Evolutionary conservation across 2,329 filamentous ascomycete species (phyloP).

Genomic region (Elsinoe necatrix): DNA sequence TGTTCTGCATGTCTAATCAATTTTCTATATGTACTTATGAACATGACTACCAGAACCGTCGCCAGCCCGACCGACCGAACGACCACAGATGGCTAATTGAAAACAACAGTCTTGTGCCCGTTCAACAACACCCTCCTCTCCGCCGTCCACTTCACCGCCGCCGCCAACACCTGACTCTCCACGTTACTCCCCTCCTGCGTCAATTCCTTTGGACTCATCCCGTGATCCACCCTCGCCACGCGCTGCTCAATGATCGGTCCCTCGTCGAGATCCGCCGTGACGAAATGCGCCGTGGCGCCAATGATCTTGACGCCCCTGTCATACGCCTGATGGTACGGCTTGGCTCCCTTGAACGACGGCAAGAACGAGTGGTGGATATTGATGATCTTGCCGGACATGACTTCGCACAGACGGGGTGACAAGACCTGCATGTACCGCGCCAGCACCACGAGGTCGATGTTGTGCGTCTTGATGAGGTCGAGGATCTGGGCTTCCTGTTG

Average conservation of each 20-base stretch:
- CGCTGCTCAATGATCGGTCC: conserved; percentile 84
- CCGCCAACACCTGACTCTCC: conserved; percentile 72
- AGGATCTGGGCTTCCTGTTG: conserved; percentile 65
- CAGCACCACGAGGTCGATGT: conserved; percentile 70
- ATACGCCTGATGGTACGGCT: conserved; percentile 81
- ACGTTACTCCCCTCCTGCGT: conserved; percentile 75
- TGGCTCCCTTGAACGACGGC: conserved; percentile 79
- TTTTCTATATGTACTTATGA: too few species aligned
- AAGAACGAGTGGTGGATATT: conserved; percentile 87
- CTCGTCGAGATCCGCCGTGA: conserved; percentile 76
- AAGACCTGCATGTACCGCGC: conserved; percentile 86
- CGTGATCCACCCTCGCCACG: conserved; percentile 67
- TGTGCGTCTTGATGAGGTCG: conserved; percentile 58
- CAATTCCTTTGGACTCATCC: conserved; percentile 64
- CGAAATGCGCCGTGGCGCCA: conserved; percentile 76
- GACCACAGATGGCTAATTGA: too few species aligned
- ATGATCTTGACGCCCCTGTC: conserved; percentile 84
- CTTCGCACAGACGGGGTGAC: conserved; percentile 62
- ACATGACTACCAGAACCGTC: too few species aligned
- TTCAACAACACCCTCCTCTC: conserved; percentile 72
- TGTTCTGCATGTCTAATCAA: too few species aligned
- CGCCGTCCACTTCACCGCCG: conserved; percentile 76
- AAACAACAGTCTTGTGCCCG: conserved; percentile 71
- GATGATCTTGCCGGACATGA: conserved; percentile 81
- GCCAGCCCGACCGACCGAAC: too few species aligned